Base-by-base conservation (phyloP, 1,284 basidiomycete genomes). In the Violaceomyces palustris region DNA sequence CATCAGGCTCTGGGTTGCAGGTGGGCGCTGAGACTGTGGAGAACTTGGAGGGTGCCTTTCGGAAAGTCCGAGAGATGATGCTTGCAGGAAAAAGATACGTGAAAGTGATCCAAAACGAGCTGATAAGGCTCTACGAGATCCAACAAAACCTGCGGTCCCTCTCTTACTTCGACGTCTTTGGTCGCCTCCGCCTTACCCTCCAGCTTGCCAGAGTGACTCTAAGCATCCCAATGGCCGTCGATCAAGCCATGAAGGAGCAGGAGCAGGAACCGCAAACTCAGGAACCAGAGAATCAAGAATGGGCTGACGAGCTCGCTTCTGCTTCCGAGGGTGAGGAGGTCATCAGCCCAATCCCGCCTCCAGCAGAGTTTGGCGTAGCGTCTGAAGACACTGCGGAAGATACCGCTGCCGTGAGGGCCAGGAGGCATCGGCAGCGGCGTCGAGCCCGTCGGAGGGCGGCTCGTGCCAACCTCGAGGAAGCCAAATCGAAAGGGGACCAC, bases 161-260 rank as follows among this genome's bases (percentile, higher is more conserved):
- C 27, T 65, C 84, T 8, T 88, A 87, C 67, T 81, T 88, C 58
- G 84, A 88, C 70, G 75, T 90, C 49, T 77, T 83, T 35, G 83
- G 84, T n/a, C 82, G 87, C 11, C 82, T 83, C 1, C 79, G 85
- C 5, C 76, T 89, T 21, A 85, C 85, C 12, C 80, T 88, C 25
- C 83, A 85, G 57, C 79, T 90, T 37, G 85, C 84, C 2, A 79
- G 87, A n/a, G 83, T 88, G 61, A 85, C 86, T 11, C 79, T 90
- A 45, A 80, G 79, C 42, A 80, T 88, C 7, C 87, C 87, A 3
- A 79, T 88, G 54, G 83, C 81, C 1, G 78, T 90, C 19, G 87
- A 89, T 67, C 78, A 77, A 34, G 86, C 85, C 0, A 77, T 88
- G 56, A 58, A 69, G 35, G 67, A n/a, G 21, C 35, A 17, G 11